Conservation (phyloP, 768 basidiomycete genomes). For the Tricholoma sp. region DNA sequence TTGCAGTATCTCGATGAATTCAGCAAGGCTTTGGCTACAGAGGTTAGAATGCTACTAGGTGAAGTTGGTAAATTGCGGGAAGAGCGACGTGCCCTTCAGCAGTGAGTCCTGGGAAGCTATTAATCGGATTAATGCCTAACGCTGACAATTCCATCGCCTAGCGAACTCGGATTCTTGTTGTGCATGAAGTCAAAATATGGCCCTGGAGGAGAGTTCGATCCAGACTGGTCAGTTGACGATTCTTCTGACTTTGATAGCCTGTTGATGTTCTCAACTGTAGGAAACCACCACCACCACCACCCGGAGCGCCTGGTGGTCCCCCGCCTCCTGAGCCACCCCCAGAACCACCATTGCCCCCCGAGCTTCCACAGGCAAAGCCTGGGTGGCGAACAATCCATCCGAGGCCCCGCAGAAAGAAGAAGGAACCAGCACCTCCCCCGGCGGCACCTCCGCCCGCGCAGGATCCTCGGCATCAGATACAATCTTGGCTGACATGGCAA, state of each 20-base stretch:
- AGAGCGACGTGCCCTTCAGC: constrained; percentile 71
- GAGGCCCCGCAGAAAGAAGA: constrained; percentile 36
- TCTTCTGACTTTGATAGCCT: not conserved
- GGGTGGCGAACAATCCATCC: constrained; percentile 57
- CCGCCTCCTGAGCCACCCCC: constrained; percentile 32
- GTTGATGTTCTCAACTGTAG: constrained; percentile 16
- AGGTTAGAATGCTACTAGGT: constrained; percentile 77
- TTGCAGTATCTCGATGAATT: constrained; percentile 81
- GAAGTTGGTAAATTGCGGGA: constrained; percentile 84
- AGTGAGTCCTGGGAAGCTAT: constrained; percentile 39
- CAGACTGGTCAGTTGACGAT: constrained; percentile 54
- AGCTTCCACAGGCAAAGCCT: constrained; percentile 40
- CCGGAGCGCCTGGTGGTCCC: constrained; percentile 38
- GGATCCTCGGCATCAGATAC: constrained; percentile 5
- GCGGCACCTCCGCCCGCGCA: constrained; percentile 20
- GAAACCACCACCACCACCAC: constrained; percentile 45
- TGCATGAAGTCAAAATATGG: constrained; percentile 71
- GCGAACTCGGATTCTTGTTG: constrained; percentile 72
- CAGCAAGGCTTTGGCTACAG: constrained; percentile 75
- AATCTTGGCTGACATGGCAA: constrained; percentile 63
- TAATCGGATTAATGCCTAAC: not conserved
- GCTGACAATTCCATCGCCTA: constrained; percentile 21
- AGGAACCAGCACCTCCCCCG: constrained; percentile 30
- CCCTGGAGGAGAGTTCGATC: constrained; percentile 82
- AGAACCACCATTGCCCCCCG: constrained; percentile 35